Evolutionary conservation across 2,329 filamentous ascomycete species (phyloP).

Genomic region (Sporothrix curviconia): DNA sequence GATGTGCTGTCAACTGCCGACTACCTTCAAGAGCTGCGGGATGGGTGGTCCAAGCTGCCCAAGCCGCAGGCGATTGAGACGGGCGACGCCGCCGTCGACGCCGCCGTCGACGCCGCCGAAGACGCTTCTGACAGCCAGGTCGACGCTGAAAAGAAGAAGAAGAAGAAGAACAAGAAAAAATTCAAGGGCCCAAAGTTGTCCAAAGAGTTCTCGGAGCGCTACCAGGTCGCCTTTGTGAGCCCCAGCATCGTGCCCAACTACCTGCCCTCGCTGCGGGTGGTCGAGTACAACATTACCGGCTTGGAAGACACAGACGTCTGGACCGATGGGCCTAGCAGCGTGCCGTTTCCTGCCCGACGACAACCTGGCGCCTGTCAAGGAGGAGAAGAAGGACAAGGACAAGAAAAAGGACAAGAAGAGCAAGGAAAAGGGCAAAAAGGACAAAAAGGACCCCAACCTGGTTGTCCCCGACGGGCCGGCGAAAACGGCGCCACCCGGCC

Average conservation of each 20-base stretch:
- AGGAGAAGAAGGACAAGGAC: slow-evolving; percentile 21
- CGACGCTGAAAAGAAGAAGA: slow-evolving; percentile 20
- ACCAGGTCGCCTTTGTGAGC: slow-evolving; percentile 70
- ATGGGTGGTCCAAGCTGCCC: slow-evolving; percentile 72
- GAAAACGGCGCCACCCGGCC: slow-evolving; percentile 67
- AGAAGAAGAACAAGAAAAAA: slow-evolving; percentile 14
- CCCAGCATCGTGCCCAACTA: slow-evolving; percentile 91
- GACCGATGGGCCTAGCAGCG: slow-evolving; percentile 30
- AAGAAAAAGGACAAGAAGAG: neutral
- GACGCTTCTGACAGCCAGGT: too few species aligned
- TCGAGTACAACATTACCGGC: slow-evolving; percentile 86
- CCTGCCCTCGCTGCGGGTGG: slow-evolving; percentile 81
- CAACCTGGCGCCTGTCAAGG: slow-evolving; percentile 20
- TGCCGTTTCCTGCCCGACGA: slow-evolving; percentile 19
- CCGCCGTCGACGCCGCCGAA: slow-evolving; percentile 18
- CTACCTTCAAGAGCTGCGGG: slow-evolving; percentile 72
- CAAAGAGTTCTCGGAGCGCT: slow-evolving; percentile 69
- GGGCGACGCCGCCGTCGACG: slow-evolving; percentile 18
- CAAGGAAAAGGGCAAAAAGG: slow-evolving; percentile 24
- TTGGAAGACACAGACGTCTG: slow-evolving; percentile 52
- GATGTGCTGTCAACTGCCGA: slow-evolving; percentile 61
- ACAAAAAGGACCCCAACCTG: slow-evolving; percentile 50
- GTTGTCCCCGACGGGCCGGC: slow-evolving; percentile 66
- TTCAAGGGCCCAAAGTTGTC: slow-evolving; percentile 33
- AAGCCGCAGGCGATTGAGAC: slow-evolving; percentile 28